A percentile compares a stretch with the other conserved stretches of the same genome.
phyloP scores from a whole-genome alignment of 495 filamentous ascomycete species.

The Parathielavia appendiculata region DNA sequence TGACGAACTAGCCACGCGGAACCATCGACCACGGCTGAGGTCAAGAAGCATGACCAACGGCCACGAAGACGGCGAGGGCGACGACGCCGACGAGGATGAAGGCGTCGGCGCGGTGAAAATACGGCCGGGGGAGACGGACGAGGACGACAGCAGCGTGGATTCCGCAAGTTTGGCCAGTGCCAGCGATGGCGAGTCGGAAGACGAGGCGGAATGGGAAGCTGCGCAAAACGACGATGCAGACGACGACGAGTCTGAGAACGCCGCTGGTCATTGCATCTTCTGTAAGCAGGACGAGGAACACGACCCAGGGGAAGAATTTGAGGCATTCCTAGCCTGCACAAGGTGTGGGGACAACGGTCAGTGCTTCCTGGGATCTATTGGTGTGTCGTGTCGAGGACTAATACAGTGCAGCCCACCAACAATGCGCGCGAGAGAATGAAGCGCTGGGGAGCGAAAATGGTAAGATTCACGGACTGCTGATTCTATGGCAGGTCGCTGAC shows the following conservation, averaged over 20 bases:
- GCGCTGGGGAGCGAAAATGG: slow-evolving; percentile 50
- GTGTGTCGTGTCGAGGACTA: slow-evolving; percentile 34
- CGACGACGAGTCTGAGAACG: slow-evolving; percentile 54
- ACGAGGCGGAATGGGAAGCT: slow-evolving; percentile 51
- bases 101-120: slow-evolving; percentile 74
- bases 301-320: slow-evolving; percentile 82
- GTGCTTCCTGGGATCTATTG: slow-evolving; percentile 33
- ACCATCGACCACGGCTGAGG: slow-evolving; percentile 33
- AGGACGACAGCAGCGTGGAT: slow-evolving; percentile 33
- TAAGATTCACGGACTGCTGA: slow-evolving; percentile 16
- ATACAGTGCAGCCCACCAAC: slow-evolving; percentile 70
- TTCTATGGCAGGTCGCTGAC: slow-evolving; percentile 16
- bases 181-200: slow-evolving; percentile 40
- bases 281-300: slow-evolving; percentile 79
- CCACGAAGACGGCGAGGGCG: slow-evolving; percentile 37
- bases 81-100: slow-evolving; percentile 48
- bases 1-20: slow-evolving; percentile 19
- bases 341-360: slow-evolving; percentile 86
- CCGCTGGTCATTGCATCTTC: slow-evolving; percentile 68
- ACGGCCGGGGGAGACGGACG: slow-evolving; percentile 49
- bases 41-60: slow-evolving; percentile 29
- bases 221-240: slow-evolving; percentile 65
- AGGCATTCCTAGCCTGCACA: slow-evolving; percentile 72
- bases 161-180: slow-evolving; percentile 21
- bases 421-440: slow-evolving; percentile 81